Percentiles rank a stretch among this genome's conserved stretches.
Evolutionary conservation across 2,329 filamentous ascomycete species (phyloP).

Genomic region (Cladosporium cucumerinum): DNA sequence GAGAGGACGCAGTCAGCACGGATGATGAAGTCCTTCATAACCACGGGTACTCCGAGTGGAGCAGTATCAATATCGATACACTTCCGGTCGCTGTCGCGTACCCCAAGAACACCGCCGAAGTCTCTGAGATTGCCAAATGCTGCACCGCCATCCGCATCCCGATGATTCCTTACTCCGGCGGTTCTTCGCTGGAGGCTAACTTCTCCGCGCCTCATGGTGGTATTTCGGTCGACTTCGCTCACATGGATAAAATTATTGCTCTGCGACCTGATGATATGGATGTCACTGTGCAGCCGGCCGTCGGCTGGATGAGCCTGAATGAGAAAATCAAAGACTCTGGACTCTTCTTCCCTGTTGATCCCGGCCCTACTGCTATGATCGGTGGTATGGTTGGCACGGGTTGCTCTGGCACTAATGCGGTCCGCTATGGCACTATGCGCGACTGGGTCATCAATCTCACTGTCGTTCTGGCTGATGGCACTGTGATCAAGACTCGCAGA

Average conservation of each 20-base stretch:
- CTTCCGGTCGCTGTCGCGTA: conserved; percentile 64
- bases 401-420: conserved; percentile 63
- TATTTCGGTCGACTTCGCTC: conserved; percentile 82
- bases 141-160: conserved; percentile 78
- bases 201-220: conserved; percentile 85
- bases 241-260: conserved; percentile 78
- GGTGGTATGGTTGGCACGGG: conserved; percentile 82
- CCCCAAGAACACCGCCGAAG: conserved; percentile 62
- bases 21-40: conserved; percentile 61
- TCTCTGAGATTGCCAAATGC: conserved; percentile 62
- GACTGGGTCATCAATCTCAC: conserved; percentile 84
- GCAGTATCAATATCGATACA: conserved; percentile 61
- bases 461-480: conserved; percentile 74
- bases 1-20: conserved; percentile 59
- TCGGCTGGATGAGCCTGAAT: conserved; percentile 91
- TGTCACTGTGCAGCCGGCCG: conserved; percentile 82
- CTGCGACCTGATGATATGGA: conserved; percentile 89
- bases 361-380: conserved; percentile 71
- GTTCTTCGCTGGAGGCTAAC: conserved; percentile 83
- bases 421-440: conserved; percentile 81
- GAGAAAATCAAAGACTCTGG: conserved; percentile 68
- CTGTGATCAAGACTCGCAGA: conserved; percentile 72
- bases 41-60: conserved; percentile 70
- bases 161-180: conserved; percentile 80
- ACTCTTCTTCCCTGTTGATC: conserved; percentile 88